A percentile compares a stretch with the other conserved stretches of the same genome.
Conservation (phyloP, 179 eudicot genomes). For the Heliamphora pulchella region DNA sequence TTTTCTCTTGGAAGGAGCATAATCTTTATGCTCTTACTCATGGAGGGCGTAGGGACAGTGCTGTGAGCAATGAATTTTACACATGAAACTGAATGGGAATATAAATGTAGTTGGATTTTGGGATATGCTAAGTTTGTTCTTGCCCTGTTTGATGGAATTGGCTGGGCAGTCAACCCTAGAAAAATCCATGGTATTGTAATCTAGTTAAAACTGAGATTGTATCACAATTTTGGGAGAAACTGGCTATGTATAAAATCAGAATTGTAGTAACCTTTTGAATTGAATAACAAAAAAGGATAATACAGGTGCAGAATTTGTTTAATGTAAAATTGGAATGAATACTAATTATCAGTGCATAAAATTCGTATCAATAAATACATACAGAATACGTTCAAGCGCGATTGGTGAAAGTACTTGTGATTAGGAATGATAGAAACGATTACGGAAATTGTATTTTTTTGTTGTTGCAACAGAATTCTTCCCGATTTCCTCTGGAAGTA, state of each 20-base stretch:
- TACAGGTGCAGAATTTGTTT: background rate
- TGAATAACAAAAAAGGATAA: background rate
- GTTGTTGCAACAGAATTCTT: slow-evolving; percentile 30
- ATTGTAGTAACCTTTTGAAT: background rate
- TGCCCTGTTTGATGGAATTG: background rate
- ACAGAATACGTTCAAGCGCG: background rate
- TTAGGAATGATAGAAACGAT: slow-evolving; percentile 16
- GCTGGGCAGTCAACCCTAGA: background rate
- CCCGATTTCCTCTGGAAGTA: slow-evolving; percentile 36
- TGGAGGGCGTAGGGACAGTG: background rate
- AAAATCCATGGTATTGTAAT: no score
- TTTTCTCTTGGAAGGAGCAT: background rate
- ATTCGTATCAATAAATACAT: background rate
- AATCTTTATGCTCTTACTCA: slow-evolving; percentile 1
- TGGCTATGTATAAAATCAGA: background rate
- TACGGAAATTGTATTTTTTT: slow-evolving; percentile 49
- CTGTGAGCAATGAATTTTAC: background rate
- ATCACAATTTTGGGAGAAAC: no score
- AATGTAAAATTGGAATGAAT: background rate
- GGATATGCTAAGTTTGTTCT: background rate
- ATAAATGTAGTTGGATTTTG: background rate
- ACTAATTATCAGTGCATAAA: background rate
- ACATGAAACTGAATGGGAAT: background rate
- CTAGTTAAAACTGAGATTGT: no score
- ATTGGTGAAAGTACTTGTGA: background rate